Percentiles rank a stretch among this genome's conserved stretches.
phyloP scores from a whole-genome alignment of 345 rosid genomes.

The Trapa incisa region DNA sequence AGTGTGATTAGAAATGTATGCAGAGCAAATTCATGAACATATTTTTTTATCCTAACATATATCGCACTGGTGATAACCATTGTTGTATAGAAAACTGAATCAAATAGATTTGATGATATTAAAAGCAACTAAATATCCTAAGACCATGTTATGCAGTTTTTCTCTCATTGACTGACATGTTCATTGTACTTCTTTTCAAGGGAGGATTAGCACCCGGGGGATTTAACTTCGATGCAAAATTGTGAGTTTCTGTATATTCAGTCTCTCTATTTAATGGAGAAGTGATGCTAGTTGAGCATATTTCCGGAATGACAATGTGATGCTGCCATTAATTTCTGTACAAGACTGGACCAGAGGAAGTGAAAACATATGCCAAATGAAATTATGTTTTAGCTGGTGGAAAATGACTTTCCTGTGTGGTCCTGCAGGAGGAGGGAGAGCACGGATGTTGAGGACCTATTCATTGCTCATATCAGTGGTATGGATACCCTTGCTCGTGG shows the following conservation, averaged over 20 bases:
- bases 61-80: not conserved
- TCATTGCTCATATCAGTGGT: constrained; percentile 76
- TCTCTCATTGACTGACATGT: not conserved
- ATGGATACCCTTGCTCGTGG: constrained; percentile 97
- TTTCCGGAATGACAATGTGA: not conserved
- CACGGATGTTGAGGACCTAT: constrained; percentile 84
- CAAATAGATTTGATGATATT: constrained; percentile 1
- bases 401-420: constrained; percentile 3
- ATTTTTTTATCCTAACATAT: not conserved
- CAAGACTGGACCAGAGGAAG: too few species aligned
- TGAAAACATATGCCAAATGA: too few species aligned
- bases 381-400: not conserved
- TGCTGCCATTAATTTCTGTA: not conserved
- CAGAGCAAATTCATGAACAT: not conserved
- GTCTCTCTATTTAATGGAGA: not conserved
- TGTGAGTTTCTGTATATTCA: constrained; percentile 28
- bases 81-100: not conserved
- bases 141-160: not conserved
- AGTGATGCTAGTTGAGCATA: constrained; percentile 4
- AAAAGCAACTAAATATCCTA: too few species aligned
- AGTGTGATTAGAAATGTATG: constrained; percentile 78
- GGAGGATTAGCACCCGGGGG: constrained; percentile 97
- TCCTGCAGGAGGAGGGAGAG: constrained; percentile 78
- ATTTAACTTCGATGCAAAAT: constrained; percentile 92
- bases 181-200: constrained; percentile 17